Conservation (phyloP, 2,329 filamentous ascomycete genomes). For the Tympanopsis confertula region DNA sequence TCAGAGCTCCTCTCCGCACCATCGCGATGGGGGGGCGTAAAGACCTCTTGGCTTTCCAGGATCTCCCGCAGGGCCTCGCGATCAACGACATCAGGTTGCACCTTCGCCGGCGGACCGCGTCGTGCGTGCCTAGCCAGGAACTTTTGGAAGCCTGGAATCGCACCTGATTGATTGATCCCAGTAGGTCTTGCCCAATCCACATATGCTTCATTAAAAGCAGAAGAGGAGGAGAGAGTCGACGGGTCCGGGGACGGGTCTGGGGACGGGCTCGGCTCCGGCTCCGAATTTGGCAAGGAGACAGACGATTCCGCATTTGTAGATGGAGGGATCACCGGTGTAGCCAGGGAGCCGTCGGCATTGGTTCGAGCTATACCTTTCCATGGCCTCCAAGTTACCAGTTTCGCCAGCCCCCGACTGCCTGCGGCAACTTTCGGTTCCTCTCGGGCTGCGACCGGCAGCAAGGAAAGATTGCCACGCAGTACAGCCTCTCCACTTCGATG, state of each 20-base stretch:
- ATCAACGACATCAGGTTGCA: constrained; percentile 46
- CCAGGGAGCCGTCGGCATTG: not conserved
- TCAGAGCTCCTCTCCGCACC: too few species aligned
- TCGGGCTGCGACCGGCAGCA: constrained; percentile 20
- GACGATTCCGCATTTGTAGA: too few species aligned
- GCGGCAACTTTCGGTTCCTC: too few species aligned
- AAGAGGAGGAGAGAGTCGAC: constrained; percentile 16
- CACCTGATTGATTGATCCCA: constrained; percentile 69
- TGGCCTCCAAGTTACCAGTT: not conserved
- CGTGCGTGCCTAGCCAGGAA: constrained; percentile 37
- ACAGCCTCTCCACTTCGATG: constrained; percentile 38
- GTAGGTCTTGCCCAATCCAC: constrained; percentile 38
- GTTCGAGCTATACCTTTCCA: too few species aligned
- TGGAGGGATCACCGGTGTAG: too few species aligned
- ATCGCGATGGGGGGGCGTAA: too few species aligned
- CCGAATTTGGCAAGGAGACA: too few species aligned
- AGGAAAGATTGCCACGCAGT: constrained; percentile 41
- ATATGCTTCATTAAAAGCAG: constrained; percentile 18
- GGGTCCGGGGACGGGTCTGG: constrained; percentile 1
- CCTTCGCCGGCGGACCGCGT: constrained; percentile 39
- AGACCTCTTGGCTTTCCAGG: constrained; percentile 33
- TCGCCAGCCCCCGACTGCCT: constrained; percentile 9
- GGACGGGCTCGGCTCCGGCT: too few species aligned
- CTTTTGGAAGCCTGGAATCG: constrained; percentile 59
- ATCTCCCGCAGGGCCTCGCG: constrained; percentile 48